Conservation (phyloP, 2,329 filamentous ascomycete genomes). For the Lachnellula willkommii region DNA sequence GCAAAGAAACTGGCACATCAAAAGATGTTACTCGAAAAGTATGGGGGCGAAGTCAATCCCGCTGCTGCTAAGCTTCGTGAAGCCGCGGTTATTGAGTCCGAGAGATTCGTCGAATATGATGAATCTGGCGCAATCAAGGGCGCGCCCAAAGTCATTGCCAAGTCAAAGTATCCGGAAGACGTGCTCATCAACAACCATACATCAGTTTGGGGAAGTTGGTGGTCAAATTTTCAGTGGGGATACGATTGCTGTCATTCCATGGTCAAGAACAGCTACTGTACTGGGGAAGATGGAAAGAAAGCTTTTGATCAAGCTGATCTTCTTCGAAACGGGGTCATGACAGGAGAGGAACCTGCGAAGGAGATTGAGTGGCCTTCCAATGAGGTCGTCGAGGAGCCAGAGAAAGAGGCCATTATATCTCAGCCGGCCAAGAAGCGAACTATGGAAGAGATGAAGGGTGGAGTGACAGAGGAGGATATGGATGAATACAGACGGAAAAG, state of each 20-base stretch:
- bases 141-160: slow-evolving; percentile 66
- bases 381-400: slow-evolving; percentile 32
- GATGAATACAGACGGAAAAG: slow-evolving; percentile 78
- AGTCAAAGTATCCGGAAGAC: slow-evolving; percentile 90
- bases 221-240: slow-evolving; percentile 91
- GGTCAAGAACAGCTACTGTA: slow-evolving; percentile 96
- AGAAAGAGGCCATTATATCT: slow-evolving; percentile 19
- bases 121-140: slow-evolving; percentile 86
- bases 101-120: slow-evolving; percentile 90
- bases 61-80: slow-evolving; percentile 59
- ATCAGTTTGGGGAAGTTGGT: slow-evolving; percentile 95
- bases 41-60: slow-evolving; percentile 62
- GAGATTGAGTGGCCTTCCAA: slow-evolving; percentile 24
- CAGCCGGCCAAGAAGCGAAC: slow-evolving; percentile 61
- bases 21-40: slow-evolving; percentile 72
- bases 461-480: slow-evolving; percentile 76
- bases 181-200: slow-evolving; percentile 86
- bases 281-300: slow-evolving; percentile 77
- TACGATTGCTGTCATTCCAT: slow-evolving; percentile 92
- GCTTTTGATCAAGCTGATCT: slow-evolving; percentile 74
- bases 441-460: slow-evolving; percentile 70
- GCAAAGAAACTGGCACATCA: slow-evolving; percentile 61
- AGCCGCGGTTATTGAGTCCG: slow-evolving; percentile 70
- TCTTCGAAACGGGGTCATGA: slow-evolving; percentile 43
- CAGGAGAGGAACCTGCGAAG: slow-evolving; percentile 26